phyloP scores from a whole-genome alignment of 495 filamentous ascomycete genomes.

The Massariosphaeria phaeospora region DNA sequence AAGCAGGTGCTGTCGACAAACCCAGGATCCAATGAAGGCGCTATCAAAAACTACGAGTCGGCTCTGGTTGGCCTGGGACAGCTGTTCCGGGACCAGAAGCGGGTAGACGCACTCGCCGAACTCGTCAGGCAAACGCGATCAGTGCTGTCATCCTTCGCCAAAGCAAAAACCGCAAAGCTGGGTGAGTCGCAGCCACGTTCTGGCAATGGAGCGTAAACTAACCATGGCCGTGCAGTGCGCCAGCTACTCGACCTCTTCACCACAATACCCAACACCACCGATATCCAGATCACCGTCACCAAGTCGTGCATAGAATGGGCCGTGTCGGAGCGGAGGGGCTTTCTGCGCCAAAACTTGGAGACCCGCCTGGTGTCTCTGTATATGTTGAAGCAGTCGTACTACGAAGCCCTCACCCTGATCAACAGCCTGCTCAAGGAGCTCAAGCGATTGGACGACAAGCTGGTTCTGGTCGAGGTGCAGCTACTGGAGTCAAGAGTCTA shows the following conservation, averaged over 20 bases:
- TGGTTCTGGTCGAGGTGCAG: slow-evolving; percentile 97
- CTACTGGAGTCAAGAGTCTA: slow-evolving; percentile 94
- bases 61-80: slow-evolving; percentile 81
- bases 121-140: slow-evolving; percentile 86
- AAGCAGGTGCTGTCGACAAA: slow-evolving; percentile 81
- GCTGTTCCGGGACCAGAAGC: slow-evolving; percentile 86
- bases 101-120: slow-evolving; percentile 72
- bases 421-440: slow-evolving; percentile 91
- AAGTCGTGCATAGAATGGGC: slow-evolving; percentile 99
- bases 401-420: slow-evolving; percentile 93
- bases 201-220: background rate
- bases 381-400: slow-evolving; percentile 94
- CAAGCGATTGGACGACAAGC: slow-evolving; percentile 96
- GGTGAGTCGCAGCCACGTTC: slow-evolving; percentile 52
- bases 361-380: slow-evolving; percentile 88
- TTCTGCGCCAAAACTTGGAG: slow-evolving; percentile 97
- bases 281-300: slow-evolving; percentile 87
- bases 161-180: slow-evolving; percentile 97
- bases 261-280: slow-evolving; percentile 84
- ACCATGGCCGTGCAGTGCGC: slow-evolving; percentile 58
- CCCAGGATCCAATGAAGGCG: slow-evolving; percentile 76
- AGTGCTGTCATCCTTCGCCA: slow-evolving; percentile 89
- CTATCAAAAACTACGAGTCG: slow-evolving; percentile 79
- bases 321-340: slow-evolving; percentile 81
- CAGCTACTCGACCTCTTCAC: slow-evolving; percentile 95